phyloP scores from a whole-genome alignment of 305 asterid genomes.

The Petunia hybrid region DNA sequence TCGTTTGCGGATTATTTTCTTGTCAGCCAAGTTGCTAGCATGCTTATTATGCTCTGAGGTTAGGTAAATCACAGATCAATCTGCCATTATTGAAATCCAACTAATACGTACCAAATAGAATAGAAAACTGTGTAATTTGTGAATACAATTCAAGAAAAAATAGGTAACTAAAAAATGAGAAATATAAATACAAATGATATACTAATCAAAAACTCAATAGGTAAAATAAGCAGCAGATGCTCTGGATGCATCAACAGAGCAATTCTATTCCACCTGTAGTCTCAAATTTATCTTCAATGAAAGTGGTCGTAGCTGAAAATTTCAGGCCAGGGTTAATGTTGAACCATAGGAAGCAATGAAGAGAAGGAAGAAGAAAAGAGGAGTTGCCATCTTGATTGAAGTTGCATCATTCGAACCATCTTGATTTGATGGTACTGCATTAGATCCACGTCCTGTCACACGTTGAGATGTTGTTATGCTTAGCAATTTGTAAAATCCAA shows the following conservation, averaged over 20 bases:
- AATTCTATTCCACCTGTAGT: neutral
- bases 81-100: neutral
- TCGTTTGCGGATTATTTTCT: neutral
- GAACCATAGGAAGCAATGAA: conserved; percentile 60
- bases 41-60: neutral
- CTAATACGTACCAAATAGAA: conserved; percentile 1
- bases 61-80: neutral
- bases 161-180: conserved; percentile 11
- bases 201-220: neutral
- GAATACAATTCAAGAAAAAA: neutral
- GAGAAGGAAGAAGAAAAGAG: conserved; percentile 49
- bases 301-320: neutral
- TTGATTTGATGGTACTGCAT: conserved; percentile 52
- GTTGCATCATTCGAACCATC: conserved; percentile 63
- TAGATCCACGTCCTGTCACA: conserved; percentile 55
- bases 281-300: neutral
- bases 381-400: conserved; percentile 53
- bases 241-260: neutral
- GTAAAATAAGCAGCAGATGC: neutral
- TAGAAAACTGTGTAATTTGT: neutral
- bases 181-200: neutral
- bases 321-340: conserved; percentile 36
- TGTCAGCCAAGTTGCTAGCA: neutral
- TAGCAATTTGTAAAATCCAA: neutral
- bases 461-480: neutral